phyloP scores from a whole-genome alignment of 2,329 filamentous ascomycete genomes.

The Stenocarpella maydis region DNA sequence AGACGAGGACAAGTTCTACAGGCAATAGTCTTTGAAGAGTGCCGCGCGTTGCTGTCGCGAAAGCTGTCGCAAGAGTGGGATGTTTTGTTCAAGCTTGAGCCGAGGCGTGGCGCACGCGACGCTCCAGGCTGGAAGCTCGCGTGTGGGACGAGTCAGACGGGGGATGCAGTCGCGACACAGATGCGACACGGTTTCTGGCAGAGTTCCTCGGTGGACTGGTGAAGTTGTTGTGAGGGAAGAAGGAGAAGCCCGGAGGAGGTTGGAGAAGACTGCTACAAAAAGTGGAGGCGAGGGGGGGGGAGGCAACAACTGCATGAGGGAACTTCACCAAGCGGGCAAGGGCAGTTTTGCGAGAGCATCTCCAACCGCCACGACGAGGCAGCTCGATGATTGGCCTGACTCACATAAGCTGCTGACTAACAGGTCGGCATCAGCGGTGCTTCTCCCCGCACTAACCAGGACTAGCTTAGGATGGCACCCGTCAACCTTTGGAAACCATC shows the following conservation, averaged over 20 bases:
- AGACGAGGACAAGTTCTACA: constrained; percentile 21
- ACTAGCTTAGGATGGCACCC: background rate
- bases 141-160: background rate
- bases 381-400: constrained; percentile 18
- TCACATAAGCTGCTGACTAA: background rate
- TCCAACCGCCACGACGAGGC: background rate
- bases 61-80: constrained; percentile 21
- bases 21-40: too few relatives aligned
- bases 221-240: constrained; percentile 17
- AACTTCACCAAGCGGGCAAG: constrained; percentile 1
- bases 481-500: background rate
- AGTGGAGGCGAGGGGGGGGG: constrained; percentile 33
- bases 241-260: constrained; percentile 2
- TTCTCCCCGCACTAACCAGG: constrained; percentile 3
- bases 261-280: constrained; percentile 33
- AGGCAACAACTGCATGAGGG: constrained; percentile 13
- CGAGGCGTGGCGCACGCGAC: constrained; percentile 22
- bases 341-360: constrained; percentile 1
- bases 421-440: background rate
- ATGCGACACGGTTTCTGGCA: constrained; percentile 31
- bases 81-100: constrained; percentile 10
- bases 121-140: constrained; percentile 1
- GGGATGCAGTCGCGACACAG: constrained; percentile 25
- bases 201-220: background rate
- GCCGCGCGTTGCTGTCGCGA: constrained; percentile 22